phyloP scores from a whole-genome alignment of 2,329 filamentous ascomycete genomes.

The Intubia oerlemansii region DNA sequence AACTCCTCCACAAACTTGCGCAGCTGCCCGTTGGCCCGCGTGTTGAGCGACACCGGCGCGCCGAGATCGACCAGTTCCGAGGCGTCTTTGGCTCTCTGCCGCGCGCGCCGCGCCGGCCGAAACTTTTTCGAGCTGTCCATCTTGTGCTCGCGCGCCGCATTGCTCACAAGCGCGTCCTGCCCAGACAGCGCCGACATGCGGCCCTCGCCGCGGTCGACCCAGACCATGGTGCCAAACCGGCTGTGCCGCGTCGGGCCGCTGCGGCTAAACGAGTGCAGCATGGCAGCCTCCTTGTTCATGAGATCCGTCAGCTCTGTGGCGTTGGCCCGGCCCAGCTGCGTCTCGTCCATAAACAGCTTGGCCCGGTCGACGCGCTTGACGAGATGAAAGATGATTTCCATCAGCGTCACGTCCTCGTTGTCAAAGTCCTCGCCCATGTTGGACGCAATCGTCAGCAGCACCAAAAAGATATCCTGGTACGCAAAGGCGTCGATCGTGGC shows the following conservation, averaged over 20 bases:
- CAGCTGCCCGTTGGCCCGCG: conserved; percentile 54
- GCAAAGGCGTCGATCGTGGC: conserved; percentile 77
- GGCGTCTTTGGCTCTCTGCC: too few species aligned
- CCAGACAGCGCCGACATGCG: conserved; percentile 76
- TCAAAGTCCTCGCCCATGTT: conserved; percentile 90
- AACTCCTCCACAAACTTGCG: conserved; percentile 79
- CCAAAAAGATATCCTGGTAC: conserved; percentile 72
- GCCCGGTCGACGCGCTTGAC: conserved; percentile 73
- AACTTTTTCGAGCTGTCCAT: conserved; percentile 85
- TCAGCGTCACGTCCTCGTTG: conserved; percentile 66
- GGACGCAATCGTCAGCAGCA: conserved; percentile 70
- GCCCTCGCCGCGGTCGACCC: conserved; percentile 72
- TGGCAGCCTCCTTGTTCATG: conserved; percentile 65
- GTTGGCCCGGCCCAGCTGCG: conserved; percentile 45
- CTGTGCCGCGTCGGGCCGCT: conserved; percentile 75
- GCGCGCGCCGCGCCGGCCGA: conserved; percentile 50
- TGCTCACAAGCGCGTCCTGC: conserved; percentile 61
- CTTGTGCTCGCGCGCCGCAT: conserved; percentile 54
- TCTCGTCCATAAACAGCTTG: conserved; percentile 68
- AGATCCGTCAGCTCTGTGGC: conserved; percentile 52
- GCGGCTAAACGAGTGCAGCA: conserved; percentile 56
- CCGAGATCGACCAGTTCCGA: conserved; percentile 47
- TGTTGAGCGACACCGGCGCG: conserved; percentile 45
- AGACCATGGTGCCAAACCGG: conserved; percentile 91
- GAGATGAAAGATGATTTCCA: conserved; percentile 84